Evolutionary conservation across 2,329 filamentous ascomycete genomes (phyloP), one percentile per base, ranked within the genome.

Genomic region (Ophiostoma piceae): DNA sequence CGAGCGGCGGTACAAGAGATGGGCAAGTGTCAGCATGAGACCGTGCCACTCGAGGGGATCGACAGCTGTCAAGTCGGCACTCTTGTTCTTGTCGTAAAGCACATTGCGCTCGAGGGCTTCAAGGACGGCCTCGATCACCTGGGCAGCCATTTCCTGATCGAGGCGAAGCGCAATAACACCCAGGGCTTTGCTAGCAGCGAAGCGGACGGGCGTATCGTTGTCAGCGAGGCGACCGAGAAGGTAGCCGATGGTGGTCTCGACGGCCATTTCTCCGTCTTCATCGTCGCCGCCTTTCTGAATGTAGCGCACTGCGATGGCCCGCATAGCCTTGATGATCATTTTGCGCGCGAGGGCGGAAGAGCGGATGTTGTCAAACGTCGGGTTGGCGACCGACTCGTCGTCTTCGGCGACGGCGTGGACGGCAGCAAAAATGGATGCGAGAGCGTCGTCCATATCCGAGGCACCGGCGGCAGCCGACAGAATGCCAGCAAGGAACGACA

Each of bases 11-110:
- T 96, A 97, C 1, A 98, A 83, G 1, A 96, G 81, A 78, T 98
- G 92, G 0, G 92, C 89, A 2, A 99, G 82, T 0, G 95, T 95
- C 64, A 99, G 84, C 75, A 93, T 94, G 51, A 97, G 79, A 0
- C 95, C 95, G 78, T 99, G 95, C 95, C 95, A 99, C 78, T 90
- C 88, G 35, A 94, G 83, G 19, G 92, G 85, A 77, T 96, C 89
- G 16, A 96, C 92, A 9, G 89, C 88, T 60, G 88, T 88, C 47
- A 96, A 81, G 76, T 95, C 88, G 57, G 85, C 82, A 5, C 29
- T 37, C 2, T 22, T 22, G 6, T 22, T 16, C 3, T 29, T 35
- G 19, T 22, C 19, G 75, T 77, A 2, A 78, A 26, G 12, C 19
- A 88, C 83, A 69, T 88, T 88, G 12, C 82, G 80, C 69, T 84